These are phyloP conservation scores for Harringtonia aguacate DNA, from an alignment of 2,329 filamentous ascomycete genomes.

Conservation along the genomic window DNA sequence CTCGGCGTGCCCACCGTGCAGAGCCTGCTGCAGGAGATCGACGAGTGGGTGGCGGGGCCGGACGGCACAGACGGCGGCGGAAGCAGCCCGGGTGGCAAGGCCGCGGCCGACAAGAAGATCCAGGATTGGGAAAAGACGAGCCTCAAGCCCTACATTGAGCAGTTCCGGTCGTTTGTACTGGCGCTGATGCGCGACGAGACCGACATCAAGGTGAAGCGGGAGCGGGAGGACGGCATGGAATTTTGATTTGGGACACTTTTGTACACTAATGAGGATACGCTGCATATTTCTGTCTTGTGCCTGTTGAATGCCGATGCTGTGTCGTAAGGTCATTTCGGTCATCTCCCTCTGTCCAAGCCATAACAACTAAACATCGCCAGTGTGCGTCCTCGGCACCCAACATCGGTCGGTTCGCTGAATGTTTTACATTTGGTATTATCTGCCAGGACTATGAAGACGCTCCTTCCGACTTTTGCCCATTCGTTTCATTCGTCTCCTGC, in stretches of 20 bases:
- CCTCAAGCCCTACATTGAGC: slow-evolving; percentile 83
- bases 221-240: slow-evolving; percentile 44
- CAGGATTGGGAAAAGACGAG: slow-evolving; percentile 97
- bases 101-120: slow-evolving; percentile 25
- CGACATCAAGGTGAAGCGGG: slow-evolving; percentile 42
- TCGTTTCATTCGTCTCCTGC: slow-evolving; percentile 7
- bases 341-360: no score
- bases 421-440: no score
- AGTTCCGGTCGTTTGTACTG: slow-evolving; percentile 74
- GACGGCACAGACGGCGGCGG: slow-evolving; percentile 23
- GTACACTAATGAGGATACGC: no score
- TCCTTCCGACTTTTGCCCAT: no score
- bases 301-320: no score
- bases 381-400: no score
- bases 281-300: no score
- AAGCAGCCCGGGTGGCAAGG: slow-evolving; percentile 8
- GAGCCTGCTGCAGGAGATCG: slow-evolving; percentile 72
- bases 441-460: no score
- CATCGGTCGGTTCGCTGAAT: no score
- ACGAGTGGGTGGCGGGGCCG: slow-evolving; percentile 48
- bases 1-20: slow-evolving; percentile 82
- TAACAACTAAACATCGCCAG: no score
- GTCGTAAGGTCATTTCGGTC: no score
- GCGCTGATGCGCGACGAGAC: slow-evolving; percentile 67
- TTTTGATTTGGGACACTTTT: no score